A percentile compares a stretch with the other conserved stretches of the same genome.
Conservation (phyloP, 2,329 filamentous ascomycete genomes). For the Exophiala sideris region DNA sequence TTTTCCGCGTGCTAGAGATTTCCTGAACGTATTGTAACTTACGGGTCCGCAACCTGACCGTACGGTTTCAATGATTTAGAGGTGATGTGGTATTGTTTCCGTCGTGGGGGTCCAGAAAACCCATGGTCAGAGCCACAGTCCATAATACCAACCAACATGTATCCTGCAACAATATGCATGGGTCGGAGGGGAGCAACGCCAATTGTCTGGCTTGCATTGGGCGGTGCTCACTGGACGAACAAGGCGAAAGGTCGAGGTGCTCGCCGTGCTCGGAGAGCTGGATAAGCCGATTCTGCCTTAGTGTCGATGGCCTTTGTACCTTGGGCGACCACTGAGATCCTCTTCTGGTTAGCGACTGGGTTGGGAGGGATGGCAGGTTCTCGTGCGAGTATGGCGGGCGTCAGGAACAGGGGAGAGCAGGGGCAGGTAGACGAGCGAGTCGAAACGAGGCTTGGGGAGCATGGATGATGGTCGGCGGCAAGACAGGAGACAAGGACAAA, state of each 20-base stretch:
- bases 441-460: not conserved
- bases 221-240: not conserved
- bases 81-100: slow-evolving; percentile 10
- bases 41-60: slow-evolving; percentile 6
- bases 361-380: not conserved
- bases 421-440: slow-evolving; percentile 9
- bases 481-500: slow-evolving; percentile 11
- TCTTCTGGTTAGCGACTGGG: not conserved
- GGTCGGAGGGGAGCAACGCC: not conserved
- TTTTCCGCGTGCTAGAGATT: not conserved
- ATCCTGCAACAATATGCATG: slow-evolving; percentile 1
- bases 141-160: not conserved
- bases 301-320: too few relatives aligned
- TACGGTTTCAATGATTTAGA: not conserved
- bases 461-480: slow-evolving; percentile 19
- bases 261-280: too few relatives aligned
- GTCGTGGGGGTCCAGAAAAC: slow-evolving; percentile 10
- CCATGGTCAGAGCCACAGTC: slow-evolving; percentile 1
- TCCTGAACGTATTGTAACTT: slow-evolving; percentile 15
- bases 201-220: not conserved
- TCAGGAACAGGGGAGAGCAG: slow-evolving; percentile 1
- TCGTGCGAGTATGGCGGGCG: slow-evolving; percentile 12
- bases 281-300: too few relatives aligned
- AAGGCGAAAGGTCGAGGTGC: not conserved
- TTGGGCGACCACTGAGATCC: too few relatives aligned